These are phyloP conservation scores for Lithospermum erythrorhizon DNA, from an alignment of 257 asterid species.

Conservation along the genomic window DNA sequence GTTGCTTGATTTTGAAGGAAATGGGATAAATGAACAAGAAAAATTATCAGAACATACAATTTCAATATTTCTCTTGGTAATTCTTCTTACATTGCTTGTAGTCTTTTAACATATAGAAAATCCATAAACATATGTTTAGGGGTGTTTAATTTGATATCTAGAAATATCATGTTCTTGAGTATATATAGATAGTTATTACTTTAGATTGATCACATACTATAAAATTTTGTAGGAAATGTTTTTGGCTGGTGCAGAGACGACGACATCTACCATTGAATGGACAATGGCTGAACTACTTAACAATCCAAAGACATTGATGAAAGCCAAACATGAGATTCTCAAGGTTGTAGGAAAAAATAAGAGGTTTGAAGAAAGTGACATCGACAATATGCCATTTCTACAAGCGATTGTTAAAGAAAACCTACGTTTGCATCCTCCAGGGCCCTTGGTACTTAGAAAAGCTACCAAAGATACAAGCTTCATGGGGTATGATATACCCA, in stretches of 20 bases:
- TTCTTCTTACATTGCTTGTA: background rate
- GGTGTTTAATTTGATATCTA: too few species aligned
- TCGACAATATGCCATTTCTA: background rate
- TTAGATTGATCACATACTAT: too few species aligned
- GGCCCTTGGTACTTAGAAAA: background rate
- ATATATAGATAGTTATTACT: too few species aligned
- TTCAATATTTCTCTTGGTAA: background rate
- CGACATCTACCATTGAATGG: background rate
- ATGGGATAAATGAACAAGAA: slow-evolving; percentile 49
- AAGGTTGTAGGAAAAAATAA: background rate
- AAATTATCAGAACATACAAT: slow-evolving; percentile 26
- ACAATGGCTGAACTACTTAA: background rate
- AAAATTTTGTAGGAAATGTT: background rate
- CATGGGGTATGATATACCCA: background rate
- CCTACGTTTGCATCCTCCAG: background rate
- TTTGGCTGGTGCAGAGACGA: background rate
- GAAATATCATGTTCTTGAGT: too few species aligned
- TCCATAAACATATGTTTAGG: too few species aligned
- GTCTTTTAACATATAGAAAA: too few species aligned
- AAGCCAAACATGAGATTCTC: background rate
- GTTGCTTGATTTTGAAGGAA: slow-evolving; percentile 48
- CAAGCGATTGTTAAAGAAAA: background rate
- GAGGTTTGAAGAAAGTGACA: background rate
- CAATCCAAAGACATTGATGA: background rate
- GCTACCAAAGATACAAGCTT: background rate